These are phyloP conservation scores for Phytophthora brassicae DNA, from an alignment of 352 stramenopile genomes.

Conservation along the genomic window DNA sequence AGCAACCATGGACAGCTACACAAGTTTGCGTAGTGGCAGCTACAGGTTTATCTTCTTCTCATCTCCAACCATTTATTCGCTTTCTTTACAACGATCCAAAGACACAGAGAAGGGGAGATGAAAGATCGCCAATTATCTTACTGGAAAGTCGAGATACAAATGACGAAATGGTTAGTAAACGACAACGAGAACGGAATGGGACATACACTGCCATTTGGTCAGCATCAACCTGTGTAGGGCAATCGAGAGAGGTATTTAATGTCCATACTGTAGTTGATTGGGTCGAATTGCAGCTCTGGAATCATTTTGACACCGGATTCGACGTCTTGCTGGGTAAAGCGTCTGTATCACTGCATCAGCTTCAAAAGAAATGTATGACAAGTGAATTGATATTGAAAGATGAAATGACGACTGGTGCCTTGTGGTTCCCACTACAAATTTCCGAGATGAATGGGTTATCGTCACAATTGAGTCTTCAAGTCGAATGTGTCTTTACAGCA, in stretches of 20 bases:
- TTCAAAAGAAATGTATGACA: conserved; percentile 15
- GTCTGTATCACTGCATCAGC: conserved; percentile 38
- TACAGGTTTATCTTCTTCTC: conserved; percentile 45
- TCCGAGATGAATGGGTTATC: conserved; percentile 16
- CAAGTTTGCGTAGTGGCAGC: conserved; percentile 36
- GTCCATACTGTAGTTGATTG: conserved; percentile 39
- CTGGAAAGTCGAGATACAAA: conserved; percentile 14
- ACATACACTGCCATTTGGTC: conserved; percentile 50
- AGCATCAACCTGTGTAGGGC: background rate
- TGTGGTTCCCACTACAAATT: conserved; percentile 47
- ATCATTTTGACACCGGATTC: conserved; percentile 54
- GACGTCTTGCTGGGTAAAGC: conserved; percentile 54
- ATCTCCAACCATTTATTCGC: conserved; percentile 47
- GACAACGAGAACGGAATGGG: conserved; percentile 32
- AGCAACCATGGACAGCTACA: conserved; percentile 26
- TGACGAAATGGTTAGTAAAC: conserved; percentile 20
- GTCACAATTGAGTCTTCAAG: conserved; percentile 38
- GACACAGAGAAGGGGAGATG: background rate
- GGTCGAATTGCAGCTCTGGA: conserved; percentile 70
- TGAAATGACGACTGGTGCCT: conserved; percentile 14
- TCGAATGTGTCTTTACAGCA: conserved; percentile 36
- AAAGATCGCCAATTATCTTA: conserved; percentile 13
- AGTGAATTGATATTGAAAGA: background rate
- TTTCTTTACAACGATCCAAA: conserved; percentile 44
- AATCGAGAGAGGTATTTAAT: conserved; percentile 19